A percentile compares a stretch with the other conserved stretches of the same genome.
phyloP scores from a whole-genome alignment of 352 stramenopile genomes.

The Globisporangium orthogonon region DNA sequence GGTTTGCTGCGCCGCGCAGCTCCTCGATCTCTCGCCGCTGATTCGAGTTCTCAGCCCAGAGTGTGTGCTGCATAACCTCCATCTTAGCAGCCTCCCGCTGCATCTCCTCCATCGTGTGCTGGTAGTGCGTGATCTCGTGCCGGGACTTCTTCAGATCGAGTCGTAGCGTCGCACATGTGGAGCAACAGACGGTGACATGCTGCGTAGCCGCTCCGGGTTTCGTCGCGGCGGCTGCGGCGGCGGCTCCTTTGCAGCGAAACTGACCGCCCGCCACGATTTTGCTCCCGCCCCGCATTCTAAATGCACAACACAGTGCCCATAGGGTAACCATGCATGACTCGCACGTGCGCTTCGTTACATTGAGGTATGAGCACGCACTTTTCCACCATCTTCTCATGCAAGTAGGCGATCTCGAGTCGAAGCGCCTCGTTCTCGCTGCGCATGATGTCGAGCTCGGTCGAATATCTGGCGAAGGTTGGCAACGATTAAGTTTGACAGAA shows the following conservation, averaged over 20 bases:
- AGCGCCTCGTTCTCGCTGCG: conserved; percentile 22
- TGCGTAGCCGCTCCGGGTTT: not conserved
- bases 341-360: not conserved
- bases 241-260: conserved; percentile 20
- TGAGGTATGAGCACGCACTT: conserved; percentile 14
- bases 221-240: not conserved
- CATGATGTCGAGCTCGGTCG: conserved; percentile 4
- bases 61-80: conserved; percentile 19
- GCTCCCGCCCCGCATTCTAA: conserved; percentile 28
- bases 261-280: conserved; percentile 33
- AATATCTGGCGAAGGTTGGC: not conserved
- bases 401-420: conserved; percentile 18
- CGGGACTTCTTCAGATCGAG: conserved; percentile 12
- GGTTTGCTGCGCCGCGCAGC: conserved; percentile 13
- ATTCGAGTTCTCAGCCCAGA: conserved; percentile 22
- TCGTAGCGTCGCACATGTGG: conserved; percentile 17
- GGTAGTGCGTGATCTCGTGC: conserved; percentile 12
- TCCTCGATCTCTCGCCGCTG: conserved; percentile 17
- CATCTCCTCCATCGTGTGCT: conserved; percentile 15
- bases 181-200: conserved; percentile 2
- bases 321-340: too few relatives aligned
- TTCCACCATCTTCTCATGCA: conserved; percentile 26
- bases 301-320: too few relatives aligned
- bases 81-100: conserved; percentile 23
- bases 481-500: not conserved